These are phyloP conservation scores for Ceratocystis albifundus DNA, from an alignment of 2,329 filamentous ascomycete species.

Conservation along the genomic window DNA sequence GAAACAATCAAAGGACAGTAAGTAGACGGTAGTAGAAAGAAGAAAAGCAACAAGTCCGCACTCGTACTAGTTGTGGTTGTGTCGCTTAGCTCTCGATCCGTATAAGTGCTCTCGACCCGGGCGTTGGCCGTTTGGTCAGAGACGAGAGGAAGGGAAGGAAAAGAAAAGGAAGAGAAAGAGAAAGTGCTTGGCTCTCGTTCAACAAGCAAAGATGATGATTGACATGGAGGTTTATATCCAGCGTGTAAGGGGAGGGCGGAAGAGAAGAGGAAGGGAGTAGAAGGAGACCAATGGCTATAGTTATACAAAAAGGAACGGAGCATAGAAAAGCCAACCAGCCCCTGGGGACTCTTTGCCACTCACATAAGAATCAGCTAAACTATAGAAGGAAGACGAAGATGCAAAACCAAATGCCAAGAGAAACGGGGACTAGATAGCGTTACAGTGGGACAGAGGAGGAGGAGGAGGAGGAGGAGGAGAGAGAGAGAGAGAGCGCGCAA, in stretches of 20 bases:
- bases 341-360: constrained; percentile 9
- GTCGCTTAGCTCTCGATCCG: not conserved
- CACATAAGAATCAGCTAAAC: constrained; percentile 1
- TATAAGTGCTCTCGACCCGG: not conserved
- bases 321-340: not conserved
- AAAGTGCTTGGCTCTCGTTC: not conserved
- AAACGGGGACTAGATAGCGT: constrained; percentile 7
- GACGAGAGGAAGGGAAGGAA: not conserved
- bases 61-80: not conserved
- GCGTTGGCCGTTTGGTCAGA: not conserved
- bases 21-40: not conserved
- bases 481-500: not conserved
- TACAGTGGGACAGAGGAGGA: not conserved
- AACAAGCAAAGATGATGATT: constrained; percentile 9
- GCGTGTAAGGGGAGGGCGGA: not conserved
- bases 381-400: constrained; percentile 7
- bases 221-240: not conserved
- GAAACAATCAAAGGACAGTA: not conserved
- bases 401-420: constrained; percentile 9
- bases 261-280: not conserved
- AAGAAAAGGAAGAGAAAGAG: not conserved
- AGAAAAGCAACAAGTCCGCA: not conserved
- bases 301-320: not conserved
- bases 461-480: not conserved
- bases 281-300: not conserved